These are phyloP conservation scores for Selaginella tamariscina DNA, from an alignment of 75 land plant species.

Conservation along the genomic window DNA sequence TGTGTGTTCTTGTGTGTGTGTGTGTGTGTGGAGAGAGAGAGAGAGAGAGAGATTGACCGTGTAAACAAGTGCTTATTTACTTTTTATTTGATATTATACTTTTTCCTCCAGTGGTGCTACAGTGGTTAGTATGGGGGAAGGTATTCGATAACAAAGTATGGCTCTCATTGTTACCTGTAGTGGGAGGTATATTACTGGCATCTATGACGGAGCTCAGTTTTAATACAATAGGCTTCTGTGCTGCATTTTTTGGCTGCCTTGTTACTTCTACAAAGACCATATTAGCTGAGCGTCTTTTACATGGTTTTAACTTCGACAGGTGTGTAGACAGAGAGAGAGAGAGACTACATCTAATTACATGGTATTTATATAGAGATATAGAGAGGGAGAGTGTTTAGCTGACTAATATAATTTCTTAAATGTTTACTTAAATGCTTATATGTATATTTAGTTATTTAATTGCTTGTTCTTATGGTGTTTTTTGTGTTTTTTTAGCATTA, in stretches of 20 bases:
- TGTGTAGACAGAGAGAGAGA: constrained; percentile 16
- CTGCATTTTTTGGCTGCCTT: constrained; percentile 91
- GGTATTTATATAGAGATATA: background rate
- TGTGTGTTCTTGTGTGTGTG: too few species aligned
- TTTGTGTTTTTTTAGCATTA: constrained; percentile 47
- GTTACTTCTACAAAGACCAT: constrained; percentile 98
- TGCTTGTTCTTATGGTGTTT: background rate
- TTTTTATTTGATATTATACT: background rate
- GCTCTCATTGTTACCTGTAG: constrained; percentile 86
- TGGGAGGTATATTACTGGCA: constrained; percentile 87
- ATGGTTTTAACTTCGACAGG: constrained; percentile 97
- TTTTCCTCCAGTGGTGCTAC: constrained; percentile 49
- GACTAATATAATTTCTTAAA: background rate
- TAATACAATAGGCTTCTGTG: constrained; percentile 79
- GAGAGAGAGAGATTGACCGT: too few species aligned
- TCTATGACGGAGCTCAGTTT: constrained; percentile 96
- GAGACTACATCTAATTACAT: too few species aligned
- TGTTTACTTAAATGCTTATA: constrained; percentile 7
- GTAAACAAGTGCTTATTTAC: too few species aligned
- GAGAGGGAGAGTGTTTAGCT: background rate
- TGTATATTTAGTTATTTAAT: background rate
- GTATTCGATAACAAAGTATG: constrained; percentile 78
- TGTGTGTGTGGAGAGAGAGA: too few species aligned
- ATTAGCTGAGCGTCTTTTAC: constrained; percentile 79
- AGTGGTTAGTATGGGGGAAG: constrained; percentile 94